Evolutionary conservation across 352 stramenopile species (phyloP), one percentile per base, ranked within the genome.

Genomic region (Elongisporangium senticosum): DNA sequence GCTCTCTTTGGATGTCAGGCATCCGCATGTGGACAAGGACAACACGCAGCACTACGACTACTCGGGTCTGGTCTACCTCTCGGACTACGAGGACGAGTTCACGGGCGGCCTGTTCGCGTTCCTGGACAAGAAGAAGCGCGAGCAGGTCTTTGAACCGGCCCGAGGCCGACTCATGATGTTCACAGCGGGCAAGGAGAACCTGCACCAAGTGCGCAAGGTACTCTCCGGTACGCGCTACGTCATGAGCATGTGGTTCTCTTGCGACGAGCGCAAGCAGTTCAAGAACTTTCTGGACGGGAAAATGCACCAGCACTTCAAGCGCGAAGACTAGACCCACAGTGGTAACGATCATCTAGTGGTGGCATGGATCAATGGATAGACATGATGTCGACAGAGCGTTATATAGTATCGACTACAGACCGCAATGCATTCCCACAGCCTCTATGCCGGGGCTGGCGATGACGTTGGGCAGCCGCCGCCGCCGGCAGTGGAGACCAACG

Each of bases 41-140:
- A 98, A 98, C 71, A 97, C 91, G 1, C 73, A 72, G n/a, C 90
- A 98, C 65, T 97, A 98, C 68, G 88, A 97, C 62, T 97, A 96
- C 73, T 97, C 88, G 15, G 88, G 89, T 0, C 67, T 97, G 24
- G 58, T 98, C 7, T 98, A 97, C 56, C 65, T 97, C 8, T 78
- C 83, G 0, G 81, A 93, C 59, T 83, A 90, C 59, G 71, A 63
- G 7, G 72, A 79, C 33, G 91, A 98, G 43, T 98, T 98, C 62
- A 90, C 77, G 7, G 90, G 89, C 33, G 90, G 90, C 0, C 54
- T 92, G n/a, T 97, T 97, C 61, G 77, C 83, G 22, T 97, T 97
- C 61, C 77, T 95, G 19, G 87, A 96, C 67, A 74, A 88, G 58
- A 72, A 74, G 17, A 15, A 43, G 33, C 76, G 61, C 20, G 83